Evolutionary conservation across 352 stramenopile genomes (phyloP), one percentile per base, ranked within the genome.

Genomic region (Phytophthora parvispora): DNA sequence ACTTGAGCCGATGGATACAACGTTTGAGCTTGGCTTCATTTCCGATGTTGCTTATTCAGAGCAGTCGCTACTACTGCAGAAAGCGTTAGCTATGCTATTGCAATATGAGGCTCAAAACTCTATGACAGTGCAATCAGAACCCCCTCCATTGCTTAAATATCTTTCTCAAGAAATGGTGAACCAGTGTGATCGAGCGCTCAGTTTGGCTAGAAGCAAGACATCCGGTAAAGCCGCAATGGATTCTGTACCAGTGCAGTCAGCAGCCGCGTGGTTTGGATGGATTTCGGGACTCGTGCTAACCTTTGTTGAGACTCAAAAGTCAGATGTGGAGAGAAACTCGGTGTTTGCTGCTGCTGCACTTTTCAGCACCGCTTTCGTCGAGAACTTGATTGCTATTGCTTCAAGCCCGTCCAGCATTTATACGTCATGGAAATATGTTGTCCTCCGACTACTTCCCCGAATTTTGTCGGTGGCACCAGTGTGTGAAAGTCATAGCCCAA

Each of bases 201-300:
- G 6, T 49, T 67, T 60, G 3, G 27, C 28, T 20, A 40, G 32
- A 18, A 20, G 3, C 32, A 67, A 74, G 18, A 28, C 45, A 49
- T 47, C 9, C 13, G 32, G 45, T 9, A 78, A 75, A 50, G 50
- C 9, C 28, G n/a, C 16, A 2, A 40, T 9, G n/a, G 45, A 71
- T 34, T 15, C 60, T 29, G 24, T 29, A 6, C 16, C n/a, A 12
- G 51, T 56, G 36, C 51, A 57, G 22, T 27, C 55, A 27, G 51
- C 59, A 25, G 72, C 57, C 2, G 38, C 50, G 1, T 88, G 75
- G 75, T 66, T 74, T 31, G 56, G 67, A 22, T 88, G 80, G 80
- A 38, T 85, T 12, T 58, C 47, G 1, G 60, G 52, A 12, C 5
- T 86, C 4, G 54, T 84, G 6, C 15, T 75, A 8, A 24, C 15